These are phyloP conservation scores for Litchi chinensis DNA, from an alignment of 345 rosid species.

Conservation along the genomic window DNA sequence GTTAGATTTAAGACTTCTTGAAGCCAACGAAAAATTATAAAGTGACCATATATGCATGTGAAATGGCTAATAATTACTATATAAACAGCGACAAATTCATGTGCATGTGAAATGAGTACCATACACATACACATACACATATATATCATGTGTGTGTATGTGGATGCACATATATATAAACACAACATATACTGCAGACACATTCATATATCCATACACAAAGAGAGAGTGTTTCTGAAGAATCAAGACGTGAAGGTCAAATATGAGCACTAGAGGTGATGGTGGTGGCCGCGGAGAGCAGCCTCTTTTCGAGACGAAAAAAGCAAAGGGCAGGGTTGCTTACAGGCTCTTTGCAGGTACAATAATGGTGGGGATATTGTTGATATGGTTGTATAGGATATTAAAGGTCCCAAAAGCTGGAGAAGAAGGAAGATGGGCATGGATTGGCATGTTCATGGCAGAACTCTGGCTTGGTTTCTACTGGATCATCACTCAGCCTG, in stretches of 20 bases:
- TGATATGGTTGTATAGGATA: slow-evolving; percentile 42
- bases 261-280: background rate
- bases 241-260: background rate
- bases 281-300: background rate
- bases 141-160: too few species aligned
- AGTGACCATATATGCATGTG: too few species aligned
- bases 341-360: slow-evolving; percentile 36
- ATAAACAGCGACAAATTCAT: too few species aligned
- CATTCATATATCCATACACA: background rate
- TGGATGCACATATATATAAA: too few species aligned
- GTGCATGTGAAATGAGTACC: too few species aligned
- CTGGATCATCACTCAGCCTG: slow-evolving; percentile 53
- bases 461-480: slow-evolving; percentile 52
- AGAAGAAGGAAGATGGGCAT: slow-evolving; percentile 30
- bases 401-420: slow-evolving; percentile 25
- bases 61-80: too few species aligned
- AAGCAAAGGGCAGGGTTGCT: slow-evolving; percentile 30
- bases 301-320: slow-evolving; percentile 21
- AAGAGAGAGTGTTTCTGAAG: background rate
- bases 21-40: too few species aligned
- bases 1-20: too few species aligned
- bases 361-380: slow-evolving; percentile 35
- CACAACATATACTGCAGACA: too few species aligned
- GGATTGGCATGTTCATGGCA: slow-evolving; percentile 45
- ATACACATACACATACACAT: too few species aligned